Evolutionary conservation across 169 alveolate genomes (phyloP).

Genomic region (Cryptosporidium viatorum): DNA sequence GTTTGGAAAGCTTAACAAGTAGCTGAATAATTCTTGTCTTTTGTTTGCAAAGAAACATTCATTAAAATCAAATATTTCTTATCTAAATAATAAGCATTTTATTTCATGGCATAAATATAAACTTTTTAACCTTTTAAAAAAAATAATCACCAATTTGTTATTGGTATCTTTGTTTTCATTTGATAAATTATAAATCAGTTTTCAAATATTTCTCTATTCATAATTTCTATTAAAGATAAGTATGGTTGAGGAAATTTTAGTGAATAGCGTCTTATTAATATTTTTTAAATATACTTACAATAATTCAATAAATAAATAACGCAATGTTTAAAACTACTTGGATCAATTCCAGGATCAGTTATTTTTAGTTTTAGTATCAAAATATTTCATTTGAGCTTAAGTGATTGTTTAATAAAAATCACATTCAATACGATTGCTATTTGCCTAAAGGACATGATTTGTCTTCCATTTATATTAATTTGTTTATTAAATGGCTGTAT

Average conservation of each 20-base stretch:
- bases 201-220: not conserved
- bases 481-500: slow-evolving; percentile 22
- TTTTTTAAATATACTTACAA: slow-evolving; percentile 7
- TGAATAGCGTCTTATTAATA: slow-evolving; percentile 1
- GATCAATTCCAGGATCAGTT: slow-evolving; percentile 36
- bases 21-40: slow-evolving; percentile 18
- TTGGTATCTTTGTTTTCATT: not conserved
- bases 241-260: not conserved
- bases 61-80: not conserved
- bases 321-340: slow-evolving; percentile 33
- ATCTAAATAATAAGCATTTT: not conserved
- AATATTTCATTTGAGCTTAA: not conserved
- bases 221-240: not conserved
- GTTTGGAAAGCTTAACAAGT: not conserved
- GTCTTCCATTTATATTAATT: not conserved
- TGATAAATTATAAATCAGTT: not conserved
- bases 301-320: not conserved
- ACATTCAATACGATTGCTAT: slow-evolving; percentile 10
- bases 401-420: not conserved
- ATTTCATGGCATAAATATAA: not conserved
- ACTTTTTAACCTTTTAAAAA: not conserved
- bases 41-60: not conserved
- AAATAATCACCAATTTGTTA: not conserved
- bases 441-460: slow-evolving; percentile 42
- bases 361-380: slow-evolving; percentile 22